A percentile compares a stretch with the other conserved stretches of the same genome.
phyloP scores from a whole-genome alignment of 352 stramenopile species.

The Blastocystis sp. region DNA sequence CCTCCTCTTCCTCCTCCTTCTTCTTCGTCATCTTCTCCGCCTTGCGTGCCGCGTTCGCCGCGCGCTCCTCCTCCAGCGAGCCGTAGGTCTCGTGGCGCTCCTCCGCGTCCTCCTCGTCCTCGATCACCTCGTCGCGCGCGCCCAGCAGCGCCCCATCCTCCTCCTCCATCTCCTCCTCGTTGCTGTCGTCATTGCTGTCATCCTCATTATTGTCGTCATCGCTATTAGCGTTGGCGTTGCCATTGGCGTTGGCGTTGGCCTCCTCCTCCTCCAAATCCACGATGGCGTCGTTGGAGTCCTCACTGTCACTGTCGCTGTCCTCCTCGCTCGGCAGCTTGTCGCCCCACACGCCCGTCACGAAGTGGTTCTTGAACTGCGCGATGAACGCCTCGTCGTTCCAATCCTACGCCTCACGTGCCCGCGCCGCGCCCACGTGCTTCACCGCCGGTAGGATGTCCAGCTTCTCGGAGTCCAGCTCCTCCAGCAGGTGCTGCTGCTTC shows the following conservation, averaged over 20 bases:
- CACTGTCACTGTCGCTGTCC: not conserved
- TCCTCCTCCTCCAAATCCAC: slow-evolving; percentile 57
- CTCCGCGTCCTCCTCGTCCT: slow-evolving; percentile 77
- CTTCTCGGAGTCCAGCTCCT: slow-evolving; percentile 54
- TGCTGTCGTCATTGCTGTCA: slow-evolving; percentile 20
- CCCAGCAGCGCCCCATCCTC: slow-evolving; percentile 74
- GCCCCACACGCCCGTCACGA: slow-evolving; percentile 66
- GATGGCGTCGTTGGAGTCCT: slow-evolving; percentile 23
- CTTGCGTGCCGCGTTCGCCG: slow-evolving; percentile 52
- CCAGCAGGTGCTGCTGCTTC: slow-evolving; percentile 43
- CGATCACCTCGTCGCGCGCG: slow-evolving; percentile 77
- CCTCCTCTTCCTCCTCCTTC: slow-evolving; percentile 40
- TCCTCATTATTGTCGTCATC: slow-evolving; percentile 67
- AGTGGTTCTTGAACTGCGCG: slow-evolving; percentile 66
- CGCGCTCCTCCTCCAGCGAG: slow-evolving; percentile 69
- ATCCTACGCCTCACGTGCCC: not conserved
- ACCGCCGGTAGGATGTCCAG: slow-evolving; percentile 46
- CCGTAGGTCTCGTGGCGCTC: slow-evolving; percentile 67
- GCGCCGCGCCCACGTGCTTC: not conserved
- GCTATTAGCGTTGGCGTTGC: not conserved
- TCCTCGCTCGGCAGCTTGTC: slow-evolving; percentile 49
- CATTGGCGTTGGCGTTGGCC: not conserved
- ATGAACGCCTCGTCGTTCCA: slow-evolving; percentile 64
- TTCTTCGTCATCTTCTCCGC: slow-evolving; percentile 62
- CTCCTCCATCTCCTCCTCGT: slow-evolving; percentile 55